A percentile compares a stretch with the other conserved stretches of the same genome.
These are phyloP conservation scores for Brassica nigra DNA, from an alignment of 345 rosid species.

Conservation along the genomic window DNA sequence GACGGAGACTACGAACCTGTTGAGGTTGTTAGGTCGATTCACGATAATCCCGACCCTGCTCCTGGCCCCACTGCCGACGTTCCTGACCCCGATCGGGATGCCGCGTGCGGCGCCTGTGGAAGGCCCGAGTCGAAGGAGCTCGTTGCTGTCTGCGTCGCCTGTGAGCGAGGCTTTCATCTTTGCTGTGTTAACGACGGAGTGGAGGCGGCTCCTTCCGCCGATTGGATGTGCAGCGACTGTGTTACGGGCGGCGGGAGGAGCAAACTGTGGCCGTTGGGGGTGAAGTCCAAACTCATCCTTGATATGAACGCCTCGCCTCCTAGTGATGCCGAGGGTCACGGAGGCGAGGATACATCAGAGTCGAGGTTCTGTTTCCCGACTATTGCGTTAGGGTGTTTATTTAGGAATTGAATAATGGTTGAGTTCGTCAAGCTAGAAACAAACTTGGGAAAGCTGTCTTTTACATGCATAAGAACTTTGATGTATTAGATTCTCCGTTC, in stretches of 20 bases:
- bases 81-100: conserved; percentile 46
- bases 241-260: conserved; percentile 57
- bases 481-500: conserved; percentile 1
- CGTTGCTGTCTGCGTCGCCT: conserved; percentile 82
- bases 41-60: conserved; percentile 64
- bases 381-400: conserved; percentile 34
- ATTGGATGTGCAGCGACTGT: conserved; percentile 85
- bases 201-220: conserved; percentile 41
- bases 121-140: conserved; percentile 45
- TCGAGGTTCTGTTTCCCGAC: conserved; percentile 50
- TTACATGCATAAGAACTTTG: conserved; percentile 21
- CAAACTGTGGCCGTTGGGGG: conserved; percentile 82
- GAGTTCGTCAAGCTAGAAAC: background rate
- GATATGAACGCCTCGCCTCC: conserved; percentile 97
- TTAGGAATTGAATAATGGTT: background rate
- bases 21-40: conserved; percentile 63
- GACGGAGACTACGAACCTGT: conserved; percentile 47
- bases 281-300: conserved; percentile 64
- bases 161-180: conserved; percentile 84
- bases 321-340: conserved; percentile 68
- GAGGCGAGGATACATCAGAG: conserved; percentile 45
- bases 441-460: conserved; percentile 11
- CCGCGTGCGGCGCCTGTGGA: conserved; percentile 64
- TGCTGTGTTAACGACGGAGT: conserved; percentile 45
- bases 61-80: conserved; percentile 54